Evolutionary conservation across 176 grass and related monocot genomes (phyloP).

Genomic region (Oryza rufipogon): DNA sequence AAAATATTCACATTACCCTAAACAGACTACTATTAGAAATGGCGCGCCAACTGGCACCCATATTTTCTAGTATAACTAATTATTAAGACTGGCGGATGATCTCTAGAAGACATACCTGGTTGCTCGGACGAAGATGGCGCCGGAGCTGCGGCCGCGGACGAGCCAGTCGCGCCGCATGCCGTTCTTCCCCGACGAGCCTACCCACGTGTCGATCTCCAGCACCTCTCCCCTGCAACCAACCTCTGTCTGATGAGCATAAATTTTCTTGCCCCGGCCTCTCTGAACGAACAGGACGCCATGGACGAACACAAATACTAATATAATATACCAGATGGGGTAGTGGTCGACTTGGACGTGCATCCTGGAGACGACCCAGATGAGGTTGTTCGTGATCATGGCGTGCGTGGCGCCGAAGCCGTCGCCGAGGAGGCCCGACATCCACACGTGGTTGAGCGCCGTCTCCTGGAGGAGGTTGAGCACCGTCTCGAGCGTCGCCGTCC

Average conservation of each 20-base stretch:
- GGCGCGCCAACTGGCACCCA: too few relatives aligned
- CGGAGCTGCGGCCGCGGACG: conserved; percentile 42
- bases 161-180: conserved; percentile 71
- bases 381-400: conserved; percentile 70
- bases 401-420: conserved; percentile 81
- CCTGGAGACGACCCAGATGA: conserved; percentile 79
- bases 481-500: conserved; percentile 68
- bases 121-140: conserved; percentile 48
- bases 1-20: too few relatives aligned
- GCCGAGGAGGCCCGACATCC: conserved; percentile 73
- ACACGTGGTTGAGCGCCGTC: conserved; percentile 72
- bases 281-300: too few relatives aligned
- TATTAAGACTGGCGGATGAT: too few relatives aligned
- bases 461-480: conserved; percentile 76
- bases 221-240: conserved; percentile 59
- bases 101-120: conserved; percentile 40
- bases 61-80: too few relatives aligned
- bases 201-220: conserved; percentile 70
- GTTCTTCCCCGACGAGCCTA: conserved; percentile 69
- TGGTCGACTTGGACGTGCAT: conserved; percentile 67
- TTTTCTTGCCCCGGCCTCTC: too few relatives aligned
- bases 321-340: conserved; percentile 64
- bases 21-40: too few relatives aligned
- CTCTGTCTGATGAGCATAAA: too few relatives aligned
- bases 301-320: too few relatives aligned